Base-by-base conservation (phyloP, 1,284 basidiomycete species). In the Jaminaea rosea region DNA sequence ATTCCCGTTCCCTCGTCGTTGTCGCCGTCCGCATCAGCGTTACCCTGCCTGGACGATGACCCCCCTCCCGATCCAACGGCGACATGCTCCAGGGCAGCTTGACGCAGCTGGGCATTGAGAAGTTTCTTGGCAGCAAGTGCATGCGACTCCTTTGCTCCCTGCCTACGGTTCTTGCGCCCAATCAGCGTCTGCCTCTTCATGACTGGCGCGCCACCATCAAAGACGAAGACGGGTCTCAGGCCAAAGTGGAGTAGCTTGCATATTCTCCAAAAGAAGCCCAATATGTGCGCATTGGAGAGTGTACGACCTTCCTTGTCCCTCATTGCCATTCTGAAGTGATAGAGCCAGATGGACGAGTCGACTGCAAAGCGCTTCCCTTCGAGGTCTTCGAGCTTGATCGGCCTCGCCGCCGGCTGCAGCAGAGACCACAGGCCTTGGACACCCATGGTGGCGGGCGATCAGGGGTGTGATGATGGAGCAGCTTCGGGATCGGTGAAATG, bases 291-390 rank as follows among this genome's bases (percentile, higher is more conserved):
- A 68, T 97, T 97, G 53, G 86, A 82, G 34, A 99, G 78, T 9
- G 83, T 88, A 23, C 84, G 82, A 13, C 94, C 94, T 55, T 97
- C 89, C 71, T 90, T 93, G 77, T 94, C 92, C 26, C 94, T 83
- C 92, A 98, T 97, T 1, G 94, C 97, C 32, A 92, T 92, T 77
- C 66, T 66, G 42, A 75, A 74, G 52, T 75, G 73, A 54, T 99
- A 98, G 56, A 99, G 85, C 94, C 94, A 99, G 63, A 99, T 96
- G 60, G 90, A 96, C 2, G 91, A 96, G 77, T 99, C 94, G 60
- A 99, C 97, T 31, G 72, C 73, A 2, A 75, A 62, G 27, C 66
- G 57, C 56, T 72, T 69, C 13, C 69, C 72, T 46, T 70, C 69
- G 44, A 75, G 59, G n/a, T 71, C 69, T 47, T 74, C 72, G 29